phyloP scores from a whole-genome alignment of 75 land plant species.

The Sequoiadendron giganteum region DNA sequence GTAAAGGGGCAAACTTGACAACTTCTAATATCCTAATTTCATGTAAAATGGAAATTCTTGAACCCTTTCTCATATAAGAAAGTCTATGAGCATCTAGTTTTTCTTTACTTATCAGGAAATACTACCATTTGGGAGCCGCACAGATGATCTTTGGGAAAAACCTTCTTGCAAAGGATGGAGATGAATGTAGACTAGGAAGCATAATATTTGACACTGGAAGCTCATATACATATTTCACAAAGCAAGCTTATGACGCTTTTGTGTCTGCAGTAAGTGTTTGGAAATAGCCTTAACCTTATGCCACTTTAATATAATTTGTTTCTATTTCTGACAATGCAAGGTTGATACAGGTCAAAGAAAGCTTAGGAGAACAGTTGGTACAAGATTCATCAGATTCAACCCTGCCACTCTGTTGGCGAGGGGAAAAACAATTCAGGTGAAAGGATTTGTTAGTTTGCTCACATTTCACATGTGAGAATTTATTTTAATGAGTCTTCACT shows the following conservation, averaged over 20 bases:
- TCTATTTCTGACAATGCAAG: neutral
- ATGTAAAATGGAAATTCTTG: neutral
- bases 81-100: neutral
- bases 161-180: constrained; percentile 5
- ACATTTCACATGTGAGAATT: neutral
- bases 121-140: constrained; percentile 56
- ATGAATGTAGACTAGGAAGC: constrained; percentile 21
- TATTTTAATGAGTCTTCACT: neutral
- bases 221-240: constrained; percentile 73
- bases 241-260: constrained; percentile 45
- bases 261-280: constrained; percentile 45
- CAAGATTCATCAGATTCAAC: constrained; percentile 51
- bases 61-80: neutral
- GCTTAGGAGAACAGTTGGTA: constrained; percentile 38
- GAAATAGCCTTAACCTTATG: neutral
- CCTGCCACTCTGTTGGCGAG: constrained; percentile 78
- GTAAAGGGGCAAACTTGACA: neutral
- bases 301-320: neutral
- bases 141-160: constrained; percentile 38
- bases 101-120: constrained; percentile 34
- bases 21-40: neutral
- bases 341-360: constrained; percentile 46
- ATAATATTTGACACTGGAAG: constrained; percentile 87
- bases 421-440: constrained; percentile 39
- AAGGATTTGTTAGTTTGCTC: neutral